Evolutionary conservation across 495 filamentous ascomycete genomes (phyloP), one percentile per base, ranked within the genome.

Genomic region (Tuber borchii): DNA sequence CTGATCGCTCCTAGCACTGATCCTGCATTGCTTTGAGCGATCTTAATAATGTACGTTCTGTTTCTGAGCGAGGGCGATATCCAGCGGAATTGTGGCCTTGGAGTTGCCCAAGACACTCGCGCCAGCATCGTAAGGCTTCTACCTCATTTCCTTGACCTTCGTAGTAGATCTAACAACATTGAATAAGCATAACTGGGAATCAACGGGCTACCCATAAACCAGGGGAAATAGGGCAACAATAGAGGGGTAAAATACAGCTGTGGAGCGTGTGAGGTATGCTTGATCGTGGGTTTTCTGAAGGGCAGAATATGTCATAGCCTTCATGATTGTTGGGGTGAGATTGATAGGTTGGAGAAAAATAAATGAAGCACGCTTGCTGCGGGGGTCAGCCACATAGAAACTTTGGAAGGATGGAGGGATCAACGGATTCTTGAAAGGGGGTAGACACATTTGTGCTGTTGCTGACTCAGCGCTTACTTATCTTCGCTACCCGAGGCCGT

Each of bases 251-350:
- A 56, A 56, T 72, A 97, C 92, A 75, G 95, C 95, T 16, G 94
- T 98, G 2, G 94, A 97, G 84, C 93, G 97, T 78, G 91, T 92
- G 74, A 97, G 86, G 84, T 97, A 97, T 84, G 92, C 93, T 82
- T 97, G 93, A 86, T 98, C 94, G 85, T 97, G 97, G 74, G 93
- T 97, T 88, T 97, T 97, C 87, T 98, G 95, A 84, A 97, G 87
- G 73, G 90, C 90, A 83, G 93, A 91, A 77, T 89, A 87, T 69
- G 89, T 88, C 83, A 91, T 93, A 86, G 88, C 91, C 86, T 92
- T 92, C 89, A 95, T 92, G 91, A 92, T 93, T 83, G 80, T 82
- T 51, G 26, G 6, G 56, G 31, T 26, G 26, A 34, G n/a, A 65
- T 65, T 65, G 56, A 26, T 65, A 65, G 26, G 56, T 65, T 65